phyloP scores from a whole-genome alignment of 1,284 basidiomycete genomes.

The Fereydounia khargensis region DNA sequence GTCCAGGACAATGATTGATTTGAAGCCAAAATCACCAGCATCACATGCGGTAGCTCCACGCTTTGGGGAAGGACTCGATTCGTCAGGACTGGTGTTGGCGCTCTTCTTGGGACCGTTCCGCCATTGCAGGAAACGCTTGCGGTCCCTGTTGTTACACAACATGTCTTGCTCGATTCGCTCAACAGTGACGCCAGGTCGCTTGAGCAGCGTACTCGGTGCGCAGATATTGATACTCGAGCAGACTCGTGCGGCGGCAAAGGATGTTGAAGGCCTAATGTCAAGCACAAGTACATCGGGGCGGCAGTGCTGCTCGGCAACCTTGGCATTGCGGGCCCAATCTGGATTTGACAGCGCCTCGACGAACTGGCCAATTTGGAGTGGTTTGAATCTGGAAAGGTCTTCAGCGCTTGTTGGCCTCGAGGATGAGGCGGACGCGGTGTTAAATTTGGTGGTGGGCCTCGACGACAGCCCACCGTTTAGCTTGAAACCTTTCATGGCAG shows the following conservation, averaged over 20 bases:
- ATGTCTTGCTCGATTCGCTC: constrained; percentile 51
- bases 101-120: constrained; percentile 17
- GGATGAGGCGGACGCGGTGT: constrained; percentile 1
- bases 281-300: constrained; percentile 61
- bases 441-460: not conserved
- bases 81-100: not conserved
- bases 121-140: constrained; percentile 38
- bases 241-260: constrained; percentile 39
- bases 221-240: constrained; percentile 75
- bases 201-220: constrained; percentile 85
- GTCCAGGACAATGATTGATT: constrained; percentile 51
- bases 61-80: no score
- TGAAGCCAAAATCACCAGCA: constrained; percentile 25
- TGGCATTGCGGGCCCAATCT: not conserved
- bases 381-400: constrained; percentile 21
- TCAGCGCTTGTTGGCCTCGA: no score
- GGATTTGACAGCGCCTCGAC: constrained; percentile 16
- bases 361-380: constrained; percentile 22
- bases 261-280: constrained; percentile 77
- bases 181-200: constrained; percentile 49
- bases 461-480: constrained; percentile 4
- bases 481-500: constrained; percentile 1
- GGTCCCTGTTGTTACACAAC: constrained; percentile 33
- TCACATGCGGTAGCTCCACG: constrained; percentile 15
- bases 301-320: not conserved